Percentiles rank a stretch among this genome's conserved stretches.
Evolutionary conservation across 1,284 basidiomycete species (phyloP).

Genomic region (Ganoderma sp.): DNA sequence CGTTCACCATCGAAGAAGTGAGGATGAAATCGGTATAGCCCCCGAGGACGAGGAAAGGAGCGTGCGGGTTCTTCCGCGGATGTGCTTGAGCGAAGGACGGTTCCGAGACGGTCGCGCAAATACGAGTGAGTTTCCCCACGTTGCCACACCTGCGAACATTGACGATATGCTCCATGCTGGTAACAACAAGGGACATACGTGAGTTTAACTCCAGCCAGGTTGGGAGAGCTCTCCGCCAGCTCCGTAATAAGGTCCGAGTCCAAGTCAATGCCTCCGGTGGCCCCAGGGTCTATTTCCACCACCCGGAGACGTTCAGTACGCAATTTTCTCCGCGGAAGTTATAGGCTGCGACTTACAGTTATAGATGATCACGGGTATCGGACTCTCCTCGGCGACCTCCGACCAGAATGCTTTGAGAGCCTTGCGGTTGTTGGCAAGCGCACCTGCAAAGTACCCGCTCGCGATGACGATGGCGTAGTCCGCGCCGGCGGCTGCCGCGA

Average conservation of each 20-base stretch:
- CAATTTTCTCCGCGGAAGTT: not conserved
- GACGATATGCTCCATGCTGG: not conserved
- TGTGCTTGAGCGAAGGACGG: slow-evolving; percentile 58
- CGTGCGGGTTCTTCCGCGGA: slow-evolving; percentile 66
- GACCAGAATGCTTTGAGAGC: slow-evolving; percentile 83
- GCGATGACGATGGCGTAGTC: slow-evolving; percentile 86
- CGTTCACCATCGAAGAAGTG: slow-evolving; percentile 70
- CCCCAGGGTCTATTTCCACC: slow-evolving; percentile 66
- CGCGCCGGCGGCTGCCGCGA: slow-evolving; percentile 83
- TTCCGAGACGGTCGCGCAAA: slow-evolving; percentile 69
- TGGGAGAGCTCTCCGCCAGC: slow-evolving; percentile 72
- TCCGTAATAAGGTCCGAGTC: slow-evolving; percentile 84
- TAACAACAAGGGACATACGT: slow-evolving; percentile 57
- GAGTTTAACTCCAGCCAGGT: slow-evolving; percentile 83
- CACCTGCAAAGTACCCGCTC: slow-evolving; percentile 87
- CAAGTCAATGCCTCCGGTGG: slow-evolving; percentile 80
- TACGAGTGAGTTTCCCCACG: slow-evolving; percentile 86
- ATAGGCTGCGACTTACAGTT: slow-evolving; percentile 67
- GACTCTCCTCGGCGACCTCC: slow-evolving; percentile 78
- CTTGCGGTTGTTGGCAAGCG: slow-evolving; percentile 59
- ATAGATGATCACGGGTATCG: slow-evolving; percentile 89
- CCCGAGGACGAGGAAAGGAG: slow-evolving; percentile 67
- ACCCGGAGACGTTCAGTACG: slow-evolving; percentile 9
- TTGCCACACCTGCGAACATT: slow-evolving; percentile 70
- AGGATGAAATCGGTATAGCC: slow-evolving; percentile 82